phyloP scores from a whole-genome alignment of 1,284 basidiomycete species.

The Ceraceosorus bombacis region DNA sequence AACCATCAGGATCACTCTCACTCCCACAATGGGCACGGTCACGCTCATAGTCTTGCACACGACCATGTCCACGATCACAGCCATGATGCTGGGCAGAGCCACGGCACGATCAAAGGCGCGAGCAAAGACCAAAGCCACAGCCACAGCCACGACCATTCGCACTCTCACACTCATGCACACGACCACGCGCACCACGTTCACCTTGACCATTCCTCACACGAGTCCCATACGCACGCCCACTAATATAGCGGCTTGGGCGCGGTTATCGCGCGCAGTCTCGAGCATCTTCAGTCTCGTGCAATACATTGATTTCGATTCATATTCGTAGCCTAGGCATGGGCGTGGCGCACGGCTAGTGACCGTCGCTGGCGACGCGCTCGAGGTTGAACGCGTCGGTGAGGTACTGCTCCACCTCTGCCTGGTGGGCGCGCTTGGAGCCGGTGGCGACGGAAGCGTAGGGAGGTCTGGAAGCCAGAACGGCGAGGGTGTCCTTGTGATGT shows the following conservation, averaged over 20 bases:
- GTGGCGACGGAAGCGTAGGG: conserved; percentile 61
- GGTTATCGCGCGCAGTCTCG: too few relatives aligned
- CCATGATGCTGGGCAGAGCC: conserved; percentile 3
- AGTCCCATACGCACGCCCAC: conserved; percentile 11
- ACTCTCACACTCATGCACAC: neutral
- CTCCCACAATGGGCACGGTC: neutral
- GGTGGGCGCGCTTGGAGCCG: conserved; percentile 65
- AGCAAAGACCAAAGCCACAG: conserved; percentile 12
- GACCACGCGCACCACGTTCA: conserved; percentile 14
- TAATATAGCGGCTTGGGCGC: too few relatives aligned
- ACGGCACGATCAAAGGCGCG: neutral
- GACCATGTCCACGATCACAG: conserved; percentile 11
- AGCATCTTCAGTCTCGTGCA: too few relatives aligned
- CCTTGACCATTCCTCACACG: conserved; percentile 9
- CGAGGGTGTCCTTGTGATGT: conserved; percentile 73
- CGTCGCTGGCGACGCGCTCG: conserved; percentile 14
- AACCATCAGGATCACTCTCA: conserved; percentile 14
- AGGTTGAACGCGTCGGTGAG: conserved; percentile 38
- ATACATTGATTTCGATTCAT: too few relatives aligned
- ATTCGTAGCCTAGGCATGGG: too few relatives aligned
- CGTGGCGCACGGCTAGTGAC: neutral
- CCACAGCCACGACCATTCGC: conserved; percentile 11
- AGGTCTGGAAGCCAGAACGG: conserved; percentile 41
- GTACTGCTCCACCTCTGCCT: conserved; percentile 41
- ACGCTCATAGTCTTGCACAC: conserved; percentile 9